Base-by-base conservation (phyloP, 495 filamentous ascomycete genomes). In the Penicillium maclennaniae region DNA sequence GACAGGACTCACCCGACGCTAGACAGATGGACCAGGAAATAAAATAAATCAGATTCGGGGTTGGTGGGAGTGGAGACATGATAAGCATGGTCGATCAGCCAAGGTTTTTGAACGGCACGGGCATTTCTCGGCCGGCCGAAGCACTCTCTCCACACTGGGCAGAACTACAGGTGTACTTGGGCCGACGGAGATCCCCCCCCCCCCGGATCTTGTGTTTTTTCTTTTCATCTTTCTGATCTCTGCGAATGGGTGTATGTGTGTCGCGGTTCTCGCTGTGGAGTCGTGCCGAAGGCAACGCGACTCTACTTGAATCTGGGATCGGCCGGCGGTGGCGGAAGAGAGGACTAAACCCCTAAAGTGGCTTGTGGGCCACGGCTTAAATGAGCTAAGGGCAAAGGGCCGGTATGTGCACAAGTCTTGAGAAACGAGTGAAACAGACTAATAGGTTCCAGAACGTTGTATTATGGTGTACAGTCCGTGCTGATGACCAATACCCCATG, bases 71-170 rank as follows among this genome's bases (percentile, higher is more conserved):
- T 34, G 31, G 31, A 12, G 39, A 42, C 3, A 42, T n/a, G 1
- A 42, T 44, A 26, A 44, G 42, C 42, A 26, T 14, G 4, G 27
- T 20, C 16, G 9, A n/a, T 47, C 28, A 15, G 16, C 3, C 28
- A 12, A 34, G 8, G 9, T 21, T 9, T 1, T 1, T 23, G 23
- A 4, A 23, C 31, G 31, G 31, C 10, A 12, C 48, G 39, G 48
- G 5, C 5, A 50, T 42, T 43, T 43, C 48, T 50, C 48, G 48
- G 48, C 27, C 48, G 48, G 48, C 48, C 48, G 48, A 50, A 17
- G 9, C 14, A 5, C 1, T 16, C 16, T 6, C 8, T 38, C 12
- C 16, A 15, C 9, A 23, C 9, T 16, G 7, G 6, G 34, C 45
- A 17, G 3, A n/a, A 12, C 17, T 38, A 38, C n/a, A 14, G 15